Conservation (phyloP, 2,329 filamentous ascomycete genomes). For the Colletotrichum godetiae region DNA sequence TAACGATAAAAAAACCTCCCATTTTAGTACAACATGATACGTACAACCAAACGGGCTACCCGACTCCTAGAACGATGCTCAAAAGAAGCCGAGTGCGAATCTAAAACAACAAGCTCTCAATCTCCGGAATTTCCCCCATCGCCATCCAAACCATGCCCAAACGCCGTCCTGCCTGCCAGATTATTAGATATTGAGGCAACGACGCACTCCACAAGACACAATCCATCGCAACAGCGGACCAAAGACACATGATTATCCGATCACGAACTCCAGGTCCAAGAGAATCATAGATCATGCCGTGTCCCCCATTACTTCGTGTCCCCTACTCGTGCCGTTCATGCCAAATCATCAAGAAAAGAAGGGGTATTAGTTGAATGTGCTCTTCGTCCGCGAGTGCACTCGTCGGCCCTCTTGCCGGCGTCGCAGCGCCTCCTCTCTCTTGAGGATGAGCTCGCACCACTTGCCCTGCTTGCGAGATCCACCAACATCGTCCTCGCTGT, state of each 20-base stretch:
- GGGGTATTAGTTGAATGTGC: conserved; percentile 58
- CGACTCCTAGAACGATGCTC: conserved; percentile 33
- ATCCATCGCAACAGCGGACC: conserved; percentile 20
- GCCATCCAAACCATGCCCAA: conserved; percentile 29
- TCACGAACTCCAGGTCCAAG: conserved; percentile 37
- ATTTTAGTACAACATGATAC: conserved; percentile 33
- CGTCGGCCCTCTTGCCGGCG: conserved; percentile 63
- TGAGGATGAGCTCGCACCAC: conserved; percentile 77
- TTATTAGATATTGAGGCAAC: conserved; percentile 32
- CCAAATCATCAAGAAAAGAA: conserved; percentile 31
- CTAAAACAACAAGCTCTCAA: conserved; percentile 25
- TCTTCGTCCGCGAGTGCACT: conserved; percentile 69
- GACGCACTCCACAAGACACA: conserved; percentile 21
- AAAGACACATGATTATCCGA: conserved; percentile 34
- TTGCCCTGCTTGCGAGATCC: conserved; percentile 62
- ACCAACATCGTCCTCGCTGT: conserved; percentile 57
- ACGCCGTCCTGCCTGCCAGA: conserved; percentile 29
- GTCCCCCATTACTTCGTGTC: conserved; percentile 31
- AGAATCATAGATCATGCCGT: conserved; percentile 36
- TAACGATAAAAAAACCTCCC: conserved; percentile 25
- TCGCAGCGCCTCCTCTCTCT: conserved; percentile 70
- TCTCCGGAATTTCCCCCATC: conserved; percentile 30
- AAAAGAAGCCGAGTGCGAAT: conserved; percentile 27
- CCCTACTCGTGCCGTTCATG: conserved; percentile 31
- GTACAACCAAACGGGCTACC: conserved; percentile 25